These are phyloP conservation scores for Linderina pennispora DNA, from an alignment of 192 early-diverging fungal genomes.

Conservation along the genomic window DNA sequence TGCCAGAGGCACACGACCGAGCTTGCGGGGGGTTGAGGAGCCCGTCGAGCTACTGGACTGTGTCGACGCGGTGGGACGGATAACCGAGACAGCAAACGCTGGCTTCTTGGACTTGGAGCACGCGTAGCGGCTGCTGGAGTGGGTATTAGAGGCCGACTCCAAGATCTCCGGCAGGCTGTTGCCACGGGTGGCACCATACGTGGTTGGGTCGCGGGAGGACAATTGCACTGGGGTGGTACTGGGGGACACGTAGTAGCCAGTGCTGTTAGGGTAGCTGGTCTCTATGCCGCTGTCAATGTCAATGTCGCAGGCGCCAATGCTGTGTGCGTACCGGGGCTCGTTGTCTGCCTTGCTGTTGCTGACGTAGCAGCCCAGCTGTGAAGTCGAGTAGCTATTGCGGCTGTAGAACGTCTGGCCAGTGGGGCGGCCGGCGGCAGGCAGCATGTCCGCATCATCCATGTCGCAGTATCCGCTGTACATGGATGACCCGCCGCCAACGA, in stretches of 20 bases:
- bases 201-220: background rate
- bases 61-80: background rate
- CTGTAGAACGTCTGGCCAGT: background rate
- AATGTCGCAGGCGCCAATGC: background rate
- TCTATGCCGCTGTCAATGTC: background rate
- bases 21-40: constrained; percentile 3
- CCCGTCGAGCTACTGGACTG: background rate
- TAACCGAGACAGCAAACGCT: no score
- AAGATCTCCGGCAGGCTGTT: background rate
- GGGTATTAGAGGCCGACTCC: background rate
- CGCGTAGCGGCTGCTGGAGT: background rate
- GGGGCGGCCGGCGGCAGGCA: background rate
- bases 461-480: constrained; percentile 22
- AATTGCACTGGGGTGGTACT: constrained; percentile 16
- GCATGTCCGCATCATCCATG: constrained; percentile 21
- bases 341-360: background rate
- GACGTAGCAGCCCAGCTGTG: background rate
- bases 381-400: background rate
- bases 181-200: no score
- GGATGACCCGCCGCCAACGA: constrained; percentile 23
- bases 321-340: background rate
- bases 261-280: background rate
- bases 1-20: constrained; percentile 37
- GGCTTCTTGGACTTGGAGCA: no score
- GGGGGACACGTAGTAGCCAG: constrained; percentile 11